Base-by-base conservation (phyloP, 352 stramenopile genomes). In the Hyaloperonospora brassicae region DNA sequence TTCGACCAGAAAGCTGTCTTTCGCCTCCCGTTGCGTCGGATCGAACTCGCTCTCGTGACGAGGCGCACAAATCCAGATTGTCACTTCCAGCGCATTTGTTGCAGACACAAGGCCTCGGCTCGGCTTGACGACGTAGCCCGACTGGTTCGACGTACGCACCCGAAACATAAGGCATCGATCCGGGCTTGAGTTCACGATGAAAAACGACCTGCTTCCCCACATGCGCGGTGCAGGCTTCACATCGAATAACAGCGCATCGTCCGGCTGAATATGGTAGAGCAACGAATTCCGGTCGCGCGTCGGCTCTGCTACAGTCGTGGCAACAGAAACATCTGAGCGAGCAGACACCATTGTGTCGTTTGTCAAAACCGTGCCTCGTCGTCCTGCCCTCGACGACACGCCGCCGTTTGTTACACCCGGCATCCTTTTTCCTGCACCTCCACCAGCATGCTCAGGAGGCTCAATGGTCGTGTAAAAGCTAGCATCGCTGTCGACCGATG, bases 101-200 rank as follows among this genome's bases (percentile, higher is more conserved):
- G 72, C 56, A 0, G 61, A 70, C 14, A 92, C 80, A 30, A 89
- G 48, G 1, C 81, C 81, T 41, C 72, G 66, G 24, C 66, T 78
- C n/a, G 81, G 81, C 47, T 89, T 82, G 10, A 92, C 77, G 24
- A 79, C 78, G 51, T 92, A 92, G 2, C 75, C 79, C 2, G 65
- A 70, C 43, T 85, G 76, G 61, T 92, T 88, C 7, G 81, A 87
- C 14, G 79, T 92, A 58, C 84, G 86, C 54, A 92, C 68, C 52
- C 88, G 89, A 48, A 87, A 92, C 10, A 62, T 68, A 2, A 92
- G 62, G 22, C 76, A 82, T 27, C 73, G 60, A 11, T 52, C 60
- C 13, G 70, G 70, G 27, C 76, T 76, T 5, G 59, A 61, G 50
- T 90, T 90, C 2, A 80, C 72, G 24, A 90, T 66, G 52, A 79